phyloP scores from a whole-genome alignment of 345 rosid species.

The Murraya paniculata region DNA sequence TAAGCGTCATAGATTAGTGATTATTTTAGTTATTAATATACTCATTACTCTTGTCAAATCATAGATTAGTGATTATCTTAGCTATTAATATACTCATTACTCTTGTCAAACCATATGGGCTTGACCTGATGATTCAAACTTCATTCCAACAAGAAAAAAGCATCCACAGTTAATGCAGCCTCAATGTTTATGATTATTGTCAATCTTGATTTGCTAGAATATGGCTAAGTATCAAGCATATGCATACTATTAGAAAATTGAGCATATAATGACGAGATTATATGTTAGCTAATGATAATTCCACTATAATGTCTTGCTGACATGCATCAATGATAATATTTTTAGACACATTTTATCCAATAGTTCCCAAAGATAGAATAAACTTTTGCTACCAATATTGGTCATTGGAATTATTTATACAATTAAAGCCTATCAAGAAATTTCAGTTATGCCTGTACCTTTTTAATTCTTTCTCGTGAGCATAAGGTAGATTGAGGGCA shows the following conservation, averaged over 20 bases:
- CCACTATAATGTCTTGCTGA: neutral
- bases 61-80: neutral
- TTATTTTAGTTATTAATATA: too few species aligned
- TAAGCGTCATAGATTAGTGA: neutral
- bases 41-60: neutral
- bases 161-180: neutral
- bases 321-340: neutral
- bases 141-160: neutral
- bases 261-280: neutral
- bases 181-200: neutral
- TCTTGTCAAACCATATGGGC: neutral
- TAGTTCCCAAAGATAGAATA: neutral
- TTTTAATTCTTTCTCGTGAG: neutral
- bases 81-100: neutral
- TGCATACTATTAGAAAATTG: neutral
- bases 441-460: neutral
- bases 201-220: neutral
- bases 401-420: neutral
- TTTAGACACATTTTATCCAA: neutral
- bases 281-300: too few species aligned
- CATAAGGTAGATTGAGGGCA: neutral
- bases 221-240: neutral
- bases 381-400: neutral
- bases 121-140: neutral
- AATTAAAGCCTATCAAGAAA: constrained; percentile 4